Conservation (phyloP, 2,329 filamentous ascomycete genomes). For the Diaporthe ampelina region DNA sequence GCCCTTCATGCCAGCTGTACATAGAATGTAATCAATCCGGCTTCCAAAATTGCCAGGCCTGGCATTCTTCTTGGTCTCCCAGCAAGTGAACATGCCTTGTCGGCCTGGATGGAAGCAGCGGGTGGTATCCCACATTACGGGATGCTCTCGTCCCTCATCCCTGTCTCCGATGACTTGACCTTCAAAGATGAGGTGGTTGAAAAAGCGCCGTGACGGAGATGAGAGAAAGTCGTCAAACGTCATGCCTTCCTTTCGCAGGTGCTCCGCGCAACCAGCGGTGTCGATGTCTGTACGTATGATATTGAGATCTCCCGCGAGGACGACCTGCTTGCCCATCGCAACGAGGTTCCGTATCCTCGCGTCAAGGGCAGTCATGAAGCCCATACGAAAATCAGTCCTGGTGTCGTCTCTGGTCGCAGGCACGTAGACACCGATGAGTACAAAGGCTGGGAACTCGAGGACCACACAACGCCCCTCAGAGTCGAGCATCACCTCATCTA, state of each 20-base stretch:
- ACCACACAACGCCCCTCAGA: slow-evolving; percentile 93
- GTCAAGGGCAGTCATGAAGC: slow-evolving; percentile 85
- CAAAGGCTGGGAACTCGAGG: slow-evolving; percentile 94
- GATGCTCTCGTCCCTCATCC: slow-evolving; percentile 77
- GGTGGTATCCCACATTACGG: slow-evolving; percentile 87
- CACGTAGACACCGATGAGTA: slow-evolving; percentile 92
- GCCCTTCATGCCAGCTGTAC: slow-evolving; percentile 80
- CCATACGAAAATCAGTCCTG: slow-evolving; percentile 84
- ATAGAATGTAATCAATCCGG: slow-evolving; percentile 94
- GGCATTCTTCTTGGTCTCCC: slow-evolving; percentile 96
- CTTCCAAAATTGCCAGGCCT: slow-evolving; percentile 94
- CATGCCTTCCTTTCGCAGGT: slow-evolving; percentile 77
- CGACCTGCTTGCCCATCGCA: slow-evolving; percentile 83
- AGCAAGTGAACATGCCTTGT: slow-evolving; percentile 95
- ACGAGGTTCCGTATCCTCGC: slow-evolving; percentile 87
- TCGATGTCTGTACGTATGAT: slow-evolving; percentile 80
- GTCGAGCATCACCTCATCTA: slow-evolving; percentile 83
- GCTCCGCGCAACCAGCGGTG: slow-evolving; percentile 80
- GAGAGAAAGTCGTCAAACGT: slow-evolving; percentile 80
- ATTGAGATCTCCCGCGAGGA: slow-evolving; percentile 92
- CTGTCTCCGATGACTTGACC: slow-evolving; percentile 76
- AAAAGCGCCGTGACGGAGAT: slow-evolving; percentile 78
- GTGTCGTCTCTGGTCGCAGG: slow-evolving; percentile 90
- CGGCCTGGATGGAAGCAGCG: slow-evolving; percentile 85
- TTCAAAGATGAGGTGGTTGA: slow-evolving; percentile 87